Conservation (phyloP, 306 rosid species). For the Quillaja saponaria region DNA sequence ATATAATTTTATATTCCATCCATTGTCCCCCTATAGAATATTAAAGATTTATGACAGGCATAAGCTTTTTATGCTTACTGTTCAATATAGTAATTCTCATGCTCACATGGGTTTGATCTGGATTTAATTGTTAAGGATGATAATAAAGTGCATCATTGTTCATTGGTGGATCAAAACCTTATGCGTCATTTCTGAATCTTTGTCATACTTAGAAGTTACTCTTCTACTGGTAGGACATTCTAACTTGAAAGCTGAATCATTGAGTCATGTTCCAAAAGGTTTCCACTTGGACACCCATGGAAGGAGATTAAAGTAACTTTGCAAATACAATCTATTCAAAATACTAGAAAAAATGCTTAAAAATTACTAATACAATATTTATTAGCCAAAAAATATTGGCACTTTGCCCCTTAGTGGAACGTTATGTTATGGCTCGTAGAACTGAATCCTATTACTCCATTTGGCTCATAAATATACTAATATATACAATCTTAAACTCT, state of each 20-base stretch:
- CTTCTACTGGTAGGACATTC: constrained; percentile 37
- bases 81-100: background rate
- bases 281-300: too few species aligned
- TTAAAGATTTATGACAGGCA: too few species aligned
- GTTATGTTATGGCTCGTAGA: too few species aligned
- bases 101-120: constrained; percentile 38
- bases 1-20: too few species aligned
- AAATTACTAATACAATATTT: too few species aligned
- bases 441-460: too few species aligned
- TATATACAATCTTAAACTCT: constrained; percentile 22
- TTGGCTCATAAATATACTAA: too few species aligned
- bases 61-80: background rate
- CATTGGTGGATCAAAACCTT: constrained; percentile 37
- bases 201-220: constrained; percentile 94
- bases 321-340: constrained; percentile 13
- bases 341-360: constrained; percentile 13
- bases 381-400: too few species aligned
- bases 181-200: constrained; percentile 67
- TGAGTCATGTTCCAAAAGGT: constrained; percentile 33
- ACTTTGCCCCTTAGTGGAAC: too few species aligned
- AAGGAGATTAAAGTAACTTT: constrained; percentile 32
- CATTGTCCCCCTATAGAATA: background rate
- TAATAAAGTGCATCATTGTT: constrained; percentile 38
- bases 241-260: constrained; percentile 39
- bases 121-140: constrained; percentile 43